Evolutionary conservation across 108 stramenopile genomes (phyloP).

Genomic region (Conticribra weissflogii): DNA sequence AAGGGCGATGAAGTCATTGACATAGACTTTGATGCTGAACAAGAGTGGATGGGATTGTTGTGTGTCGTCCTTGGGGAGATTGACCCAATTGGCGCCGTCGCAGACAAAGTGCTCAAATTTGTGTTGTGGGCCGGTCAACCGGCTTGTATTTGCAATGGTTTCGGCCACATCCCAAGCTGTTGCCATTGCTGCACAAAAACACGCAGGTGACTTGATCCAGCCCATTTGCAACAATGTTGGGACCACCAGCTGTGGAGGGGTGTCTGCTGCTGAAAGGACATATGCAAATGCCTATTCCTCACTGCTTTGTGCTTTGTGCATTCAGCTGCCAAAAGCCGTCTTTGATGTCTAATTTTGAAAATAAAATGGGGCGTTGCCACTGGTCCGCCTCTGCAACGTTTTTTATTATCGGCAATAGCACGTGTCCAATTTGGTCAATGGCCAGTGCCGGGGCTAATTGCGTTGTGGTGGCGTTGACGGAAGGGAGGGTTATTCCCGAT

Average conservation of each 20-base stretch:
- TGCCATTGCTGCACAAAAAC: slow-evolving; percentile 6
- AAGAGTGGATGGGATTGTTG: not conserved
- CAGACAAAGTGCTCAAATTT: too few relatives aligned
- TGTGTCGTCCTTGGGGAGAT: not conserved
- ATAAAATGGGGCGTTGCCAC: not conserved
- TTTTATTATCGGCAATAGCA: slow-evolving; percentile 6
- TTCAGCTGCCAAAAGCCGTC: slow-evolving; percentile 14
- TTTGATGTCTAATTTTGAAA: slow-evolving; percentile 10
- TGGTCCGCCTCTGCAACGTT: slow-evolving; percentile 2
- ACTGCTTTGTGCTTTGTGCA: not conserved
- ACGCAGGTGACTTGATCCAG: slow-evolving; percentile 4
- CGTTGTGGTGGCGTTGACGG: slow-evolving; percentile 19
- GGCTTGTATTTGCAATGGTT: not conserved
- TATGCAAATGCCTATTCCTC: slow-evolving; percentile 18
- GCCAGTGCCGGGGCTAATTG: slow-evolving; percentile 12
- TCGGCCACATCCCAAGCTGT: slow-evolving; percentile 31
- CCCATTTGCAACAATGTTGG: slow-evolving; percentile 8
- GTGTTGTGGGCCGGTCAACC: not conserved
- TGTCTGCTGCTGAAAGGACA: not conserved
- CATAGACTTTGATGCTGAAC: slow-evolving; percentile 14
- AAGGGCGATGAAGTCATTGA: slow-evolving; percentile 20
- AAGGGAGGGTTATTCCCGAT: not conserved
- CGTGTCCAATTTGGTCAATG: slow-evolving; percentile 17
- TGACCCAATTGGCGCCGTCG: too few relatives aligned
- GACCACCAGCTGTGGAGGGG: not conserved